A percentile compares a stretch with the other conserved stretches of the same genome.
phyloP scores from a whole-genome alignment of 164 flowering plant genomes.

The Chimonanthus salicifolius region DNA sequence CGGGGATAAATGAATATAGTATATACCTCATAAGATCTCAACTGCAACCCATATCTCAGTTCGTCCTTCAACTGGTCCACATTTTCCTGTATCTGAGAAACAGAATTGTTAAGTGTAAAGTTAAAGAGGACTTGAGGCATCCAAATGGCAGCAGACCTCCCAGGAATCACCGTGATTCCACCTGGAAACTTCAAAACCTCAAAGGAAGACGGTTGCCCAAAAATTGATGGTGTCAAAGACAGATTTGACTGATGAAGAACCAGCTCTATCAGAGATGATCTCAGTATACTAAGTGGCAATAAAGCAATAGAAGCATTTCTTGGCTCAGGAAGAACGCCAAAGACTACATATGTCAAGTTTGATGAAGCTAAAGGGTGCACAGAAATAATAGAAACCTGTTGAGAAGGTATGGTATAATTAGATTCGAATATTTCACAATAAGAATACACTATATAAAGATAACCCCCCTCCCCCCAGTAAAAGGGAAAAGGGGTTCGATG shows the following conservation, averaged over 20 bases:
- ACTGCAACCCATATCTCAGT: constrained; percentile 52
- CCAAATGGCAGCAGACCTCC: constrained; percentile 33
- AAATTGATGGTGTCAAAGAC: constrained; percentile 46
- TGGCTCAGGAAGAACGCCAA: constrained; percentile 69
- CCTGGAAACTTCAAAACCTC: constrained; percentile 66
- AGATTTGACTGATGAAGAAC: constrained; percentile 50
- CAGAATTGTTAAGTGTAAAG: constrained; percentile 60
- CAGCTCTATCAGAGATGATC: constrained; percentile 51
- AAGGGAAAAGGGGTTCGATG: too few species aligned
- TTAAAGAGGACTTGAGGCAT: constrained; percentile 52
- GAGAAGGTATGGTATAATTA: neutral
- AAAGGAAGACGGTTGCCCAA: constrained; percentile 58
- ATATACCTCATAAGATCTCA: constrained; percentile 56
- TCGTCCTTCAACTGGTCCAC: constrained; percentile 43
- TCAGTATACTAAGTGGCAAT: constrained; percentile 50
- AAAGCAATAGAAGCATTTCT: constrained; percentile 33
- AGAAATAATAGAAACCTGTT: constrained; percentile 66
- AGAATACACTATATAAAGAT: constrained; percentile 1
- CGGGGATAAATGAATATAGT: neutral
- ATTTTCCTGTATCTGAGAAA: constrained; percentile 46
- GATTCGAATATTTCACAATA: neutral
- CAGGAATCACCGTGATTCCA: constrained; percentile 55
- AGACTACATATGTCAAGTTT: constrained; percentile 57
- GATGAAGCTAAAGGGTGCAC: constrained; percentile 36
- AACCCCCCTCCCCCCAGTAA: neutral